Conservation (phyloP, 2,329 filamentous ascomycete species). For the Aspergillus persii region DNA sequence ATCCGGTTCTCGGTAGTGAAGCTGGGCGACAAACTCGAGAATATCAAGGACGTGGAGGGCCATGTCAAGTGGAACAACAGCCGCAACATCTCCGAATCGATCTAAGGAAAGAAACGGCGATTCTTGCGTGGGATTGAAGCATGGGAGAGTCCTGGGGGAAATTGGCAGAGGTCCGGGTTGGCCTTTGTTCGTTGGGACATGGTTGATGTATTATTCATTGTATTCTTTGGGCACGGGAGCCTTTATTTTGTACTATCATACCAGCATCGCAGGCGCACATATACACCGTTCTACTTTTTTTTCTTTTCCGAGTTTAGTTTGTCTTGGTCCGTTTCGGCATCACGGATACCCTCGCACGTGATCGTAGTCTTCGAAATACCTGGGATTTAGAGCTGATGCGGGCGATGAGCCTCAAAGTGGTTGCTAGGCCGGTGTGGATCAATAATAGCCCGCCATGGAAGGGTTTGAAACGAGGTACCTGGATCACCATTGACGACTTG, state of each 20-base stretch:
- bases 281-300: slow-evolving; percentile 10
- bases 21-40: slow-evolving; percentile 67
- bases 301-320: not conserved
- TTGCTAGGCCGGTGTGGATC: not conserved
- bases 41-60: slow-evolving; percentile 59
- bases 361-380: not conserved
- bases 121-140: slow-evolving; percentile 6
- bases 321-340: not conserved
- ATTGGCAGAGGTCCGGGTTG: slow-evolving; percentile 7
- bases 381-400: not conserved
- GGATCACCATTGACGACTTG: not conserved
- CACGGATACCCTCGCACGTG: not conserved
- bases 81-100: slow-evolving; percentile 27
- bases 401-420: not conserved
- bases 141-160: slow-evolving; percentile 10
- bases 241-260: slow-evolving; percentile 21
- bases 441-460: not conserved
- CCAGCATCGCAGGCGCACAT: slow-evolving; percentile 35
- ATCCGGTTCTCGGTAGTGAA: slow-evolving; percentile 84
- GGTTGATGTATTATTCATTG: slow-evolving; percentile 23
- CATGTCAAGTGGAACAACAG: slow-evolving; percentile 52
- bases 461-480: not conserved
- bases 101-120: slow-evolving; percentile 15
- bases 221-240: slow-evolving; percentile 25
- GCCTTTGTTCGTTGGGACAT: slow-evolving; percentile 8